These are phyloP conservation scores for Salicornia ramosissima DNA, from an alignment of 148 eudicot species.

Conservation along the genomic window DNA sequence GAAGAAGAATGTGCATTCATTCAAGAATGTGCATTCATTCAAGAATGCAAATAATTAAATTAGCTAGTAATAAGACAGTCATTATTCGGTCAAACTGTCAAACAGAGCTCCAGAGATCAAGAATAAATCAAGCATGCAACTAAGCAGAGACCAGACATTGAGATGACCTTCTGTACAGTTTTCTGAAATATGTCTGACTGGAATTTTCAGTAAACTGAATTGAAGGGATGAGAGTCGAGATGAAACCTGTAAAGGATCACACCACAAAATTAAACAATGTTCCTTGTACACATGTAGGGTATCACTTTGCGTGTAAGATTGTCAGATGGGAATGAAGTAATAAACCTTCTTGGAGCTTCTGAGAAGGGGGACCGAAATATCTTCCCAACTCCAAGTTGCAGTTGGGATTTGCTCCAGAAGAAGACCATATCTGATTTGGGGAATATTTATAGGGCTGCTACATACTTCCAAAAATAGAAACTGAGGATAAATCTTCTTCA, in stretches of 20 bases:
- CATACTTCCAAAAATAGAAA: conserved; percentile 37
- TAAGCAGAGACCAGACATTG: not conserved
- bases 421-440: conserved; percentile 66
- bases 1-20: not conserved
- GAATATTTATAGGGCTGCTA: conserved; percentile 68
- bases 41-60: not conserved
- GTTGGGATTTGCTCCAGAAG: conserved; percentile 33
- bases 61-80: not conserved
- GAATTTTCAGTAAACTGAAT: conserved; percentile 62
- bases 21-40: not conserved
- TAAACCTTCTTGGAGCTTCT: conserved; percentile 60
- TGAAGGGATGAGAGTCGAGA: conserved; percentile 55
- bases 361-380: conserved; percentile 58
- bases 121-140: not conserved
- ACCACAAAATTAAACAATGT: not conserved
- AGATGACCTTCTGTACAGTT: conserved; percentile 54
- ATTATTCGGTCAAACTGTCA: not conserved
- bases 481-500: not conserved
- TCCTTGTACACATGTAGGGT: not conserved
- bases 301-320: not conserved
- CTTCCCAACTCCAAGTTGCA: conserved; percentile 65
- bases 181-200: conserved; percentile 45
- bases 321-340: not conserved
- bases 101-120: not conserved
- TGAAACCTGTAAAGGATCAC: conserved; percentile 37